Conservation (phyloP, 192 early-diverging fungal genomes). For the Linnemannia schmuckeri region DNA sequence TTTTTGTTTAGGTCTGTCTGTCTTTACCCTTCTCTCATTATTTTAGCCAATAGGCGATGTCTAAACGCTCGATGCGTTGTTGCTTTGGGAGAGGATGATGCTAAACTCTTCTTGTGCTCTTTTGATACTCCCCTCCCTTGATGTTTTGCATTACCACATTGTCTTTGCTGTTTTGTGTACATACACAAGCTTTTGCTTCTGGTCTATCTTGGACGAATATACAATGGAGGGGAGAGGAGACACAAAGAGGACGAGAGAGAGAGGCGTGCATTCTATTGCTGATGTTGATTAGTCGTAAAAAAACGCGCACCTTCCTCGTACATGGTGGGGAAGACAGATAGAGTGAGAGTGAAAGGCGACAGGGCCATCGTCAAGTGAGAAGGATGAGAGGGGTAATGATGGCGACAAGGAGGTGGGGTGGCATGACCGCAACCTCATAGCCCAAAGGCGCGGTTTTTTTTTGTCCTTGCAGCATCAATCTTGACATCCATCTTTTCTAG, state of each 20-base stretch:
- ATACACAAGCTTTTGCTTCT: background rate
- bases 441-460: background rate
- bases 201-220: background rate
- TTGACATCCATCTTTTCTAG: background rate
- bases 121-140: background rate
- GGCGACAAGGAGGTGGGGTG: background rate
- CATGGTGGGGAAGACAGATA: background rate
- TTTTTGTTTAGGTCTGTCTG: background rate
- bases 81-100: background rate
- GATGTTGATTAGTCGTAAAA: background rate
- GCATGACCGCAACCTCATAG: background rate
- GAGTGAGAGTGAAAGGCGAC: background rate
- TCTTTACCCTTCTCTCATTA: background rate
- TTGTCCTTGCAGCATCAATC: too few species aligned
- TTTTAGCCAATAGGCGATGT: background rate
- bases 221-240: background rate
- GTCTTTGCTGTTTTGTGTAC: background rate
- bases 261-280: background rate
- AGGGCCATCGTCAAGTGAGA: background rate
- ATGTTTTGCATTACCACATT: conserved; percentile 2
- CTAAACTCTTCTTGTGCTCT: background rate
- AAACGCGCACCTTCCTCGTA: background rate
- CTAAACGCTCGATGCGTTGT: background rate
- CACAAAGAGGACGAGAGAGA: background rate
- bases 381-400: too few species aligned